These are phyloP conservation scores for Diplodia sapinea DNA, from an alignment of 2,329 filamentous ascomycete genomes.

Conservation along the genomic window DNA sequence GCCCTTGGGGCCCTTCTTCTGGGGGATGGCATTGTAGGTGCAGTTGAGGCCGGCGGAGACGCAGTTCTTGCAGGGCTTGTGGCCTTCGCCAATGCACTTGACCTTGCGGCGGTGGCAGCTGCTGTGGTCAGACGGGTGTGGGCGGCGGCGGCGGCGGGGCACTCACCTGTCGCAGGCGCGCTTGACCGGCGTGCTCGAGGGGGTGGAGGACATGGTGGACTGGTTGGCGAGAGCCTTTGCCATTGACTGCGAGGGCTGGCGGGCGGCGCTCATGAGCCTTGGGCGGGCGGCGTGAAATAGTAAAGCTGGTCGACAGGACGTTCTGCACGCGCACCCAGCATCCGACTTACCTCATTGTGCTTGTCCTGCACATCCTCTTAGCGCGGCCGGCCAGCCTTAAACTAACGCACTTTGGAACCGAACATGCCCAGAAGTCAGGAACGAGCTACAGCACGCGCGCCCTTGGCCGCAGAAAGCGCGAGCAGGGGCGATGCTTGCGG, in stretches of 20 bases:
- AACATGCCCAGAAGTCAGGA: slow-evolving; percentile 30
- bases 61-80: slow-evolving; percentile 66
- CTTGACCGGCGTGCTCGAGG: slow-evolving; percentile 47
- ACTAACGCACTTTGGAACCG: slow-evolving; percentile 20
- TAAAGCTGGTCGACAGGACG: slow-evolving; percentile 28
- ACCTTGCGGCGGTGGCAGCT: slow-evolving; percentile 58
- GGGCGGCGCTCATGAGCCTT: slow-evolving; percentile 11
- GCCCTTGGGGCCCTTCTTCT: slow-evolving; percentile 68
- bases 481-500: slow-evolving; percentile 23
- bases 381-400: slow-evolving; percentile 29
- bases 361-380: slow-evolving; percentile 21
- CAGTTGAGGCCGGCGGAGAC: slow-evolving; percentile 64
- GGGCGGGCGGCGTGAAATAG: slow-evolving; percentile 31
- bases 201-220: slow-evolving; percentile 31
- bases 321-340: slow-evolving; percentile 28
- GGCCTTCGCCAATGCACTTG: slow-evolving; percentile 58
- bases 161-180: slow-evolving; percentile 52
- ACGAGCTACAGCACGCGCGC: slow-evolving; percentile 25
- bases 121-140: slow-evolving; percentile 32
- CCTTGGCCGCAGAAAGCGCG: slow-evolving; percentile 28
- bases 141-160: slow-evolving; percentile 23
- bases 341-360: slow-evolving; percentile 31
- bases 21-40: slow-evolving; percentile 68
- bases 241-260: slow-evolving; percentile 29
- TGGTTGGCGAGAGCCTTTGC: slow-evolving; percentile 29